phyloP scores from a whole-genome alignment of 495 filamentous ascomycete genomes.

The Penicillium manginii region DNA sequence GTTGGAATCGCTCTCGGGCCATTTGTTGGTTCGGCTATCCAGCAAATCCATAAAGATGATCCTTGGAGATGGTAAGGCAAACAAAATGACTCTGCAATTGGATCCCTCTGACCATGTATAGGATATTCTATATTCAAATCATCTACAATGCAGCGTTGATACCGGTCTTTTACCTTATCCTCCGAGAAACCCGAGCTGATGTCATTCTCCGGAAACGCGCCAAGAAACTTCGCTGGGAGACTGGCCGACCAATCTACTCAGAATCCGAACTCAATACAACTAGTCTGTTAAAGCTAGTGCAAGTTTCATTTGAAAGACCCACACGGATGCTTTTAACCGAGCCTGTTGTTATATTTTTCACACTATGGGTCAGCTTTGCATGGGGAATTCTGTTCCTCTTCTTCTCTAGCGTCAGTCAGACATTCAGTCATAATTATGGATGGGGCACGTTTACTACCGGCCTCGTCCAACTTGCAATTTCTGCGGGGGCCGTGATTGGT shows the following conservation, averaged over 20 bases:
- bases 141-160: slow-evolving; percentile 51
- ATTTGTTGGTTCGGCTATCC: slow-evolving; percentile 46
- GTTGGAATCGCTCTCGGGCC: slow-evolving; percentile 55
- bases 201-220: slow-evolving; percentile 65
- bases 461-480: slow-evolving; percentile 46
- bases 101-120: slow-evolving; percentile 10
- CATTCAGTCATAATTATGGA: slow-evolving; percentile 42
- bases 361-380: slow-evolving; percentile 55
- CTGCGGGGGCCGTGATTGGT: slow-evolving; percentile 45
- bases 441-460: slow-evolving; percentile 41
- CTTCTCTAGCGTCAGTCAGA: slow-evolving; percentile 45
- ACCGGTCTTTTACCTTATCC: slow-evolving; percentile 46
- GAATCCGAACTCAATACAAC: slow-evolving; percentile 34
- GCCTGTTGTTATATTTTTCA: slow-evolving; percentile 56
- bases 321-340: slow-evolving; percentile 56
- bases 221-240: slow-evolving; percentile 62
- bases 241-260: slow-evolving; percentile 51
- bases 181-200: slow-evolving; percentile 46
- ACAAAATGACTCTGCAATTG: neutral
- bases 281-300: slow-evolving; percentile 29
- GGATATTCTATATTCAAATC: slow-evolving; percentile 58
- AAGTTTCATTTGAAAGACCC: slow-evolving; percentile 48
- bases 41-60: slow-evolving; percentile 37
- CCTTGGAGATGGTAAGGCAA: slow-evolving; percentile 48
- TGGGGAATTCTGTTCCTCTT: slow-evolving; percentile 57